Evolutionary conservation across 2,329 filamentous ascomycete species (phyloP).

Genomic region (Pyricularia sp.): DNA sequence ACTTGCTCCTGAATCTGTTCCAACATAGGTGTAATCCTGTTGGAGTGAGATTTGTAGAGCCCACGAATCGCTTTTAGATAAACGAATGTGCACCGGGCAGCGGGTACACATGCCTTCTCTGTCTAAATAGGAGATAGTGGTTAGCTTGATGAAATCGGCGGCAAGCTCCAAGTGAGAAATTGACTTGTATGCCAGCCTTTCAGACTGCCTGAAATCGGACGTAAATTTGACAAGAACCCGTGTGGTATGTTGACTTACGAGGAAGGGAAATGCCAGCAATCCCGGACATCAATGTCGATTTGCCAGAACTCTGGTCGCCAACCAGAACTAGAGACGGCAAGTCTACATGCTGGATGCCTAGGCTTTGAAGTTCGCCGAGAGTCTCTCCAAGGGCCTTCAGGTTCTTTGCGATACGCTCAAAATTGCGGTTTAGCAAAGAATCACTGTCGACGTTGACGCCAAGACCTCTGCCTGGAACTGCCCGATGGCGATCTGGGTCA

Average conservation of each 20-base stretch:
- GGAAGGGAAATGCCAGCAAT: constrained; percentile 64
- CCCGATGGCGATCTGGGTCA: not conserved
- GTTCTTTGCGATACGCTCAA: constrained; percentile 42
- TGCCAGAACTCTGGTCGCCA: constrained; percentile 78
- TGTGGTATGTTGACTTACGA: constrained; percentile 24
- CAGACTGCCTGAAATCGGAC: not conserved
- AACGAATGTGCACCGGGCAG: constrained; percentile 72
- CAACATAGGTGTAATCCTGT: constrained; percentile 41
- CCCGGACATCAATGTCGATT: constrained; percentile 59
- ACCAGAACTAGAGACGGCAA: constrained; percentile 75
- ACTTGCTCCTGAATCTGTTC: not conserved
- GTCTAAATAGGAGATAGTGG: not conserved
- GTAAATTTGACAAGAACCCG: not conserved
- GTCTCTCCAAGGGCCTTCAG: constrained; percentile 57
- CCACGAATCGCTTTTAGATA: constrained; percentile 53
- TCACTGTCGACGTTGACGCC: not conserved
- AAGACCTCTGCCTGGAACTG: not conserved
- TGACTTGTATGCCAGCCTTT: not conserved
- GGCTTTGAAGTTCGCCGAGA: constrained; percentile 57
- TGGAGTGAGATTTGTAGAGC: constrained; percentile 59
- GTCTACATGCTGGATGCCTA: constrained; percentile 63
- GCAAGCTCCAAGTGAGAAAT: not conserved
- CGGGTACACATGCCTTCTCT: constrained; percentile 65
- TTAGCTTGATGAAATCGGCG: not conserved
- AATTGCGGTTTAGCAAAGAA: constrained; percentile 4